phyloP scores from a whole-genome alignment of 2,329 filamentous ascomycete species.

The Ploettnerulaceae sp. region DNA sequence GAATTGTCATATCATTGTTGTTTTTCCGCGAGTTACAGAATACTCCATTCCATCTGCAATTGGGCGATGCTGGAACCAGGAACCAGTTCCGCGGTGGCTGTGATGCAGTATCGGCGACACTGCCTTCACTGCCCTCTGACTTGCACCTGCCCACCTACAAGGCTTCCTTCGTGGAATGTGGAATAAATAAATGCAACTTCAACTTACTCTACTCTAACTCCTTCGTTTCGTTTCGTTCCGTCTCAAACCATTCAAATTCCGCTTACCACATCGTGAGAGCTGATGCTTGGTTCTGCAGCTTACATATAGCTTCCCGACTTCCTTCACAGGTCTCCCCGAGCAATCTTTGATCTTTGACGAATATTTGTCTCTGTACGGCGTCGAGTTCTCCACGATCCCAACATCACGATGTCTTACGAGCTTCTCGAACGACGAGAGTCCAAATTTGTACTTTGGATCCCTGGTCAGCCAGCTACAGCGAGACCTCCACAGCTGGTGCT shows the following conservation, averaged over 20 bases:
- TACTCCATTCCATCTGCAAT: no score
- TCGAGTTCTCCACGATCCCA: background rate
- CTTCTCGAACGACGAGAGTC: constrained; percentile 16
- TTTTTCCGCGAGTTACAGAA: no score
- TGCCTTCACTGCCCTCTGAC: no score
- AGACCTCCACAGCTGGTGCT: constrained; percentile 12
- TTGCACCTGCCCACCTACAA: no score
- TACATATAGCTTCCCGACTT: background rate
- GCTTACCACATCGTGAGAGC: background rate
- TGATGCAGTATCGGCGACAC: no score
- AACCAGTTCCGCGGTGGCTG: no score
- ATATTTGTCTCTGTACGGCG: background rate
- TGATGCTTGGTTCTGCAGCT: background rate
- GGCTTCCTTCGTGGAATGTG: no score
- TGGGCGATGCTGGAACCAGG: no score
- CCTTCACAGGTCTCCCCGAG: background rate
- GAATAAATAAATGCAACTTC: background rate
- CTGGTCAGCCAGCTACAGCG: background rate
- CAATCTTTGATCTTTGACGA: background rate
- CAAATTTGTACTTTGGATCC: constrained; percentile 20
- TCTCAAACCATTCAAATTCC: constrained; percentile 2
- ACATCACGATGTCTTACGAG: constrained; percentile 15
- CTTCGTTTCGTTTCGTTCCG: background rate
- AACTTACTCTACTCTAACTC: no score
- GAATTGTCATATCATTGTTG: no score